Evolutionary conservation across 441 rosid genomes (phyloP), one percentile per base, ranked within the genome.

Genomic region (Hura crepitans): DNA sequence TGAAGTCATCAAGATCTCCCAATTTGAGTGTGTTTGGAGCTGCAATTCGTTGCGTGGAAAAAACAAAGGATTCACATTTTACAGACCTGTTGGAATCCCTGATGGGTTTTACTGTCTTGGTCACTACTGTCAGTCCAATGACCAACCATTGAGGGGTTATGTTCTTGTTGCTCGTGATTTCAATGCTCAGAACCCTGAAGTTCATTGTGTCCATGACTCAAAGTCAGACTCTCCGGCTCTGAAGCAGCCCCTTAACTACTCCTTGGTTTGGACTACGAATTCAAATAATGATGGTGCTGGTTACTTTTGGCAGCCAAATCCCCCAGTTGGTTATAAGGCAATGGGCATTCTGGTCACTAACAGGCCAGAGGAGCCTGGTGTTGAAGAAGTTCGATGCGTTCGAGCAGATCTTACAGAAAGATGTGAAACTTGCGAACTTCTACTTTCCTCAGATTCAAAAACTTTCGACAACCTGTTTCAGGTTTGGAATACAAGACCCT

Each of bases 241-340:
- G 62, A 75, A 57, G 51, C 77, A 80, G 72, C 97, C 98, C 11
- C 67, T 85, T 51, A 85, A 84, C 72, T 88, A 73, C 75, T 75
- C 76, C 0, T 78, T 85, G 70, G 72, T 91, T 70, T 91, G 97
- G 94, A 76, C 87, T 79, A 71, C 79, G 14, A 73, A 27, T 60
- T 31, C 65, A 20, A 65, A 65, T 50, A 63, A 75, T 18, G 62
- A 83, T 60, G 85, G 75, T 6, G 54, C 68, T 37, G 88, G 86
- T 77, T 89, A 82, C 80, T 87, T 93, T 81, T 93, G 96, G 98
- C 69, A 84, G 51, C 97, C 96, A 0, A 79, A 81, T 75, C 84
- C 96, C n/a, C 97, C 93, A 4, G 74, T 81, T 62, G 97, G 96
- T 58, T 91, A 93, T 51, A 85, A 78, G 79, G 72, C 94, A 18